A percentile compares a stretch with the other conserved stretches of the same genome.
Conservation (phyloP, 805 yeast genomes). For the Lachancea dasiensis region DNA sequence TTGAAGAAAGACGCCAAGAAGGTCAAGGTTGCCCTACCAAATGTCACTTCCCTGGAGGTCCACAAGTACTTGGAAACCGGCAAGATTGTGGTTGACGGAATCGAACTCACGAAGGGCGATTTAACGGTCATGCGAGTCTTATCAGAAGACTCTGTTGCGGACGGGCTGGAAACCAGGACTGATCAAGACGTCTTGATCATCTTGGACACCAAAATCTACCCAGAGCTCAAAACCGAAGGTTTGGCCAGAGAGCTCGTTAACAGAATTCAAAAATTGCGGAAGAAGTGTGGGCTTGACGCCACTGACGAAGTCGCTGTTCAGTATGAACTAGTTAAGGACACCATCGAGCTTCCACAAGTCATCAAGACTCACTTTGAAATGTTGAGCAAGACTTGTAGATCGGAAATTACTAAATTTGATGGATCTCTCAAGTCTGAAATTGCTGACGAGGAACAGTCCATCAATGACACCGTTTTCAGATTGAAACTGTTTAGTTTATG, state of each 20-base stretch:
- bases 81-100: conserved; percentile 79
- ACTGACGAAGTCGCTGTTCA: conserved; percentile 93
- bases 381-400: conserved; percentile 72
- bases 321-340: conserved; percentile 57
- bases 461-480: conserved; percentile 72
- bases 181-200: conserved; percentile 86
- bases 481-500: conserved; percentile 70
- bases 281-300: conserved; percentile 89
- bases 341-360: conserved; percentile 57
- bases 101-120: conserved; percentile 80
- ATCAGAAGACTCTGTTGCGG: conserved; percentile 56
- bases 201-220: conserved; percentile 80
- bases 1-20: conserved; percentile 88
- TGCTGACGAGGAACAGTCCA: conserved; percentile 82
- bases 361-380: conserved; percentile 60
- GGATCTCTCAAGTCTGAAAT: conserved; percentile 45
- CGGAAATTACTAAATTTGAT: conserved; percentile 38
- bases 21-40: conserved; percentile 91
- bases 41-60: conserved; percentile 74
- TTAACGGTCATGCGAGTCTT: conserved; percentile 85
- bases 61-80: conserved; percentile 68
- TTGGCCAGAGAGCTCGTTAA: conserved; percentile 92
- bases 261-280: conserved; percentile 95
- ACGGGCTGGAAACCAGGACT: conserved; percentile 82
- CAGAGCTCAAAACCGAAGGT: conserved; percentile 89